A percentile compares a stretch with the other conserved stretches of the same genome.
Conservation (phyloP, 495 filamentous ascomycete genomes). For the Hypoxylon intermedium region DNA sequence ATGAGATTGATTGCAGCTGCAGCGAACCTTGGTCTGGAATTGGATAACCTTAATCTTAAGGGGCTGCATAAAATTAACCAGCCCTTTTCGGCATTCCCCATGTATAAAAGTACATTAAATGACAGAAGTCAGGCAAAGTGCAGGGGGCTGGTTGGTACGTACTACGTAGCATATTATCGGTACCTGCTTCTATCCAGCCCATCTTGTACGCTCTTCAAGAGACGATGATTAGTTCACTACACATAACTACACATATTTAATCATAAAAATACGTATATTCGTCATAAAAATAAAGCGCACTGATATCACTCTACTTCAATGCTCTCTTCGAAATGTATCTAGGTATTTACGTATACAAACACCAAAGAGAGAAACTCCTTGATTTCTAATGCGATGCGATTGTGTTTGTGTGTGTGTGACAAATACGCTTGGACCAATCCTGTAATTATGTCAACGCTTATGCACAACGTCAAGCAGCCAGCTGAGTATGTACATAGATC, state of each 20-base stretch:
- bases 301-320: too few relatives aligned
- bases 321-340: neutral
- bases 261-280: too few relatives aligned
- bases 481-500: neutral
- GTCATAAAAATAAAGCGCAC: too few relatives aligned
- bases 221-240: too few relatives aligned
- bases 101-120: neutral
- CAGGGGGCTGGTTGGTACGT: too few relatives aligned
- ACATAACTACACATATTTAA: too few relatives aligned
- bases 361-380: neutral
- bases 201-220: neutral
- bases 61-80: conserved; percentile 23
- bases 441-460: neutral
- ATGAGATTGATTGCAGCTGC: conserved; percentile 18
- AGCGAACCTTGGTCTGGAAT: conserved; percentile 5
- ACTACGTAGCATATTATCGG: neutral
- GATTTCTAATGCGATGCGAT: neutral
- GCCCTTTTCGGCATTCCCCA: conserved; percentile 25
- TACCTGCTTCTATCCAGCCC: neutral
- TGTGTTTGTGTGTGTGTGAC: neutral
- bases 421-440: conserved; percentile 1
- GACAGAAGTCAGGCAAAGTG: neutral
- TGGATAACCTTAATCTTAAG: conserved; percentile 15
- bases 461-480: too few relatives aligned
- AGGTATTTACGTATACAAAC: neutral